Conservation (phyloP, 2,329 filamentous ascomycete genomes). For the Venturia effusa region DNA sequence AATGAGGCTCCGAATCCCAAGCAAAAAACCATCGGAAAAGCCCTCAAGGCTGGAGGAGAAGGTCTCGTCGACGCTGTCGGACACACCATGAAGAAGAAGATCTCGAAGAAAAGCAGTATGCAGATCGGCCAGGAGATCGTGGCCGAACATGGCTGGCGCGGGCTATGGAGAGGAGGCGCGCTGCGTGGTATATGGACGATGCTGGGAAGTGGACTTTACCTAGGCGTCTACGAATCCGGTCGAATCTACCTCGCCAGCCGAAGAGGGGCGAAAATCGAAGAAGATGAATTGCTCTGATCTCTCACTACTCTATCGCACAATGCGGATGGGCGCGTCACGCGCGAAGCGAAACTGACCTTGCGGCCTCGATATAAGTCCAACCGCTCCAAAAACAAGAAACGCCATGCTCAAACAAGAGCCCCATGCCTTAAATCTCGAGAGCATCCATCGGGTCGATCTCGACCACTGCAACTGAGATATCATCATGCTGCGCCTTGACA, state of each 20-base stretch:
- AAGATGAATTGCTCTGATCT: conserved; percentile 8
- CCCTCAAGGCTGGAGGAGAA: not conserved
- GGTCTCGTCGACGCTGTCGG: conserved; percentile 30
- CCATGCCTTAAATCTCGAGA: not conserved
- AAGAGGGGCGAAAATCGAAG: conserved; percentile 31
- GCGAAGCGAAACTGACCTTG: not conserved
- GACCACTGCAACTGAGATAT: conserved; percentile 3
- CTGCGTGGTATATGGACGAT: conserved; percentile 73
- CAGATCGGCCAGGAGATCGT: conserved; percentile 56
- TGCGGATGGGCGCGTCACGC: not conserved
- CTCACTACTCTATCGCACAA: not conserved
- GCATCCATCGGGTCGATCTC: not conserved
- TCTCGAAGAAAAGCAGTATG: conserved; percentile 30
- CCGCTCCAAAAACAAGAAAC: not conserved
- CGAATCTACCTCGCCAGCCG: conserved; percentile 41
- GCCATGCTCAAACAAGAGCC: not conserved
- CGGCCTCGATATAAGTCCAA: not conserved
- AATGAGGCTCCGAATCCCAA: conserved; percentile 19
- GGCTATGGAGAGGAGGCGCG: conserved; percentile 65
- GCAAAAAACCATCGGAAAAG: conserved; percentile 15
- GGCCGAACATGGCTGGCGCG: conserved; percentile 54
- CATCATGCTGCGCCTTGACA: not conserved
- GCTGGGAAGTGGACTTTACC: conserved; percentile 70
- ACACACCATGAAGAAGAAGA: conserved; percentile 20
- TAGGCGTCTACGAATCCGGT: conserved; percentile 76